Conservation (phyloP, 495 filamentous ascomycete species). For the Aspergillus leporis region DNA sequence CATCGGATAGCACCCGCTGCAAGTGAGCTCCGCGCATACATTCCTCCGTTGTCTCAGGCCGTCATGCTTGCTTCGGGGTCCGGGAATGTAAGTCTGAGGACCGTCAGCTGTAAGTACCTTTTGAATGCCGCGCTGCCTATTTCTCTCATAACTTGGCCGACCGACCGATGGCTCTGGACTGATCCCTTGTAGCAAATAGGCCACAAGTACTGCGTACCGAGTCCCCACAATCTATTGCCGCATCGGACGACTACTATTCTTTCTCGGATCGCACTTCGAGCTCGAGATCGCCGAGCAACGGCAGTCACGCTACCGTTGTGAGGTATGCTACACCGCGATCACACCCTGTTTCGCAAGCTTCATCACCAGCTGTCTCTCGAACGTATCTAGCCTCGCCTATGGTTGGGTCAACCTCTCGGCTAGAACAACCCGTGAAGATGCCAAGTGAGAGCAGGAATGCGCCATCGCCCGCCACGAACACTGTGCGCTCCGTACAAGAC, state of each 20-base stretch:
- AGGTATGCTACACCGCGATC: slow-evolving; percentile 54
- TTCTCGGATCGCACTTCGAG: slow-evolving; percentile 53
- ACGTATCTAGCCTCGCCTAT: slow-evolving; percentile 27
- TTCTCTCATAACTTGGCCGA: background rate
- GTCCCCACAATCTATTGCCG: slow-evolving; percentile 61
- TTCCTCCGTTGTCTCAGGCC: slow-evolving; percentile 25
- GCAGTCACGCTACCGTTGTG: slow-evolving; percentile 48
- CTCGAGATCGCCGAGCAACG: slow-evolving; percentile 41
- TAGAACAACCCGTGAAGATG: slow-evolving; percentile 22
- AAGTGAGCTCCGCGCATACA: slow-evolving; percentile 23
- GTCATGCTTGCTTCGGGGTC: slow-evolving; percentile 38
- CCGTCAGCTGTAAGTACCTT: slow-evolving; percentile 38
- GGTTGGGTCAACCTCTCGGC: slow-evolving; percentile 13
- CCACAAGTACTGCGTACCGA: slow-evolving; percentile 54
- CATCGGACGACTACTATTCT: slow-evolving; percentile 71
- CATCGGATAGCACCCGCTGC: slow-evolving; percentile 17
- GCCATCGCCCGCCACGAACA: slow-evolving; percentile 29
- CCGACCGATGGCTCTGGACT: slow-evolving; percentile 13
- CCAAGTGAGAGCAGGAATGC: slow-evolving; percentile 24
- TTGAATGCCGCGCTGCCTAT: background rate
- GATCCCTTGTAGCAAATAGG: slow-evolving; percentile 42
- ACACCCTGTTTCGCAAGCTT: slow-evolving; percentile 34
- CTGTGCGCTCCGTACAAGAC: slow-evolving; percentile 40
- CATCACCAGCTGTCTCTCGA: slow-evolving; percentile 31
- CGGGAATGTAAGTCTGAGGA: slow-evolving; percentile 32